Evolutionary conservation across 2,329 filamentous ascomycete genomes (phyloP).

Genomic region (Thielaviopsis populi): DNA sequence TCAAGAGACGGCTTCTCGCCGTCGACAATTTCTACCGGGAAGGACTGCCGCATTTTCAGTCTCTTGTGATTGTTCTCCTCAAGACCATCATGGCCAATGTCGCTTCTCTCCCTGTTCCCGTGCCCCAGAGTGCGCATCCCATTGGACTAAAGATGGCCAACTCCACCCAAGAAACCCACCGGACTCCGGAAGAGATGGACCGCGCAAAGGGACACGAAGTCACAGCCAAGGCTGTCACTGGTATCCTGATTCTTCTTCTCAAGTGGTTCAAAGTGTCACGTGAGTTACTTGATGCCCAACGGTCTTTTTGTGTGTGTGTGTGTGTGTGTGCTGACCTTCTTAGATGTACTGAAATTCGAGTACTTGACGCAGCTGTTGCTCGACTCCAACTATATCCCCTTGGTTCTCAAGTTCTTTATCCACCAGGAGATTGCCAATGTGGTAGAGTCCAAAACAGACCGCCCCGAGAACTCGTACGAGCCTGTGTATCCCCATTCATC

Average conservation of each 20-base stretch:
- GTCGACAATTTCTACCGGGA: conserved; percentile 78
- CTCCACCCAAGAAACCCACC: conserved; percentile 24
- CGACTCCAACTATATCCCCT: conserved; percentile 86
- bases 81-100: conserved; percentile 81
- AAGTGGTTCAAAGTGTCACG: conserved; percentile 96
- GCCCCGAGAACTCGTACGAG: conserved; percentile 60
- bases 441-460: conserved; percentile 72
- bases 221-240: conserved; percentile 80
- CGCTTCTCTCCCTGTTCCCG: conserved; percentile 43
- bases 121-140: conserved; percentile 16
- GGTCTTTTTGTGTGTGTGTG: neutral
- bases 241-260: conserved; percentile 67
- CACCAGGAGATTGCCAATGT: conserved; percentile 87
- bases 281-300: conserved; percentile 33
- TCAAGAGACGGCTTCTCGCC: conserved; percentile 50
- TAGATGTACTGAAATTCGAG: conserved; percentile 83
- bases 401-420: conserved; percentile 85
- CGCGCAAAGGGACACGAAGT: conserved; percentile 72
- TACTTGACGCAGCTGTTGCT: conserved; percentile 86
- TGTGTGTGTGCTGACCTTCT: conserved; percentile 18
- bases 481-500: neutral
- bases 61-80: conserved; percentile 79
- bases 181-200: conserved; percentile 60
- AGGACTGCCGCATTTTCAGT: conserved; percentile 75
- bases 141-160: conserved; percentile 20